phyloP scores from a whole-genome alignment of 495 filamentous ascomycete genomes.

The Daldinia bambusicola region DNA sequence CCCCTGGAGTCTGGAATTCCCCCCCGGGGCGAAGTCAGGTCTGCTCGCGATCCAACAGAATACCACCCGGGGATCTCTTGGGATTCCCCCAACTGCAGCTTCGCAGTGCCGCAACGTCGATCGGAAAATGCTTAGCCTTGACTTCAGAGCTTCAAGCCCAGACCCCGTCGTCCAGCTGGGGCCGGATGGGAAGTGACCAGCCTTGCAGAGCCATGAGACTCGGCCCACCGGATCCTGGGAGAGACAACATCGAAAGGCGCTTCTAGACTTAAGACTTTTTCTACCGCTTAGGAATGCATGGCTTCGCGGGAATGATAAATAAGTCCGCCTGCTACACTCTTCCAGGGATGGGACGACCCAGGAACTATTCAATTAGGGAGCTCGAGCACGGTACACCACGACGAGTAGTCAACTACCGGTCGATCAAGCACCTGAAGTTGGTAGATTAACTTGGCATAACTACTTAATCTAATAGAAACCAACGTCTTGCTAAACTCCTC shows the following conservation, averaged over 20 bases:
- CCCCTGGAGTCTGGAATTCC: neutral
- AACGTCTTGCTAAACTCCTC: neutral
- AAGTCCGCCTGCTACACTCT: constrained; percentile 14
- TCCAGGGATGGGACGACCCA: neutral
- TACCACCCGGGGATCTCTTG: constrained; percentile 3
- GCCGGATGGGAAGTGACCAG: constrained; percentile 12
- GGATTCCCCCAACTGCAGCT: constrained; percentile 4
- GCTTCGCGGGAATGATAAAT: constrained; percentile 34
- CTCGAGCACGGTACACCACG: constrained; percentile 1
- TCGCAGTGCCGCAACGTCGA: constrained; percentile 13
- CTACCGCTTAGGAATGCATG: constrained; percentile 17
- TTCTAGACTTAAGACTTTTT: constrained; percentile 15
- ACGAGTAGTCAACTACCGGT: neutral
- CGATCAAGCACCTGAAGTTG: constrained; percentile 10
- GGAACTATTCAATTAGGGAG: neutral
- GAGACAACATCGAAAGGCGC: constrained; percentile 22
- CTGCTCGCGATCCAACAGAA: neutral
- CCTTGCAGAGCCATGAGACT: constrained; percentile 10
- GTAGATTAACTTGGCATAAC: constrained; percentile 6
- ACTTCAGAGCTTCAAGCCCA: neutral
- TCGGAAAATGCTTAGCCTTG: constrained; percentile 16
- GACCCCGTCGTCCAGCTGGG: constrained; percentile 1
- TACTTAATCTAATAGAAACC: neutral
- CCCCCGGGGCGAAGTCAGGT: neutral
- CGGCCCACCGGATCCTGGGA: constrained; percentile 17